Evolutionary conservation across 179 eudicot species (phyloP).

Genomic region (Gypsophila paniculata): DNA sequence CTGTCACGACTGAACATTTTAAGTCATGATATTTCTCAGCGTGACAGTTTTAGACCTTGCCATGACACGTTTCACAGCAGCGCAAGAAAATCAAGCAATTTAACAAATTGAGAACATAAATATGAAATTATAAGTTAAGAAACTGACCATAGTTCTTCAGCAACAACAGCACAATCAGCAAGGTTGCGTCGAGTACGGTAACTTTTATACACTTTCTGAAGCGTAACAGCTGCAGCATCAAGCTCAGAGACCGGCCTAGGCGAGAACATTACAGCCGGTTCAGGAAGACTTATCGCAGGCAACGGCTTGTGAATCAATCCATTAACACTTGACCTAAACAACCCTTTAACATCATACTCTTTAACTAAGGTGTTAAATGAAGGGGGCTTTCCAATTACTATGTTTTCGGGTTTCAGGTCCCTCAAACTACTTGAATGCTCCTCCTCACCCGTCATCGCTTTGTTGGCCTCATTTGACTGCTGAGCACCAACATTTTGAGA

Average conservation of each 20-base stretch:
- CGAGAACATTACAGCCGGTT: slow-evolving; percentile 45
- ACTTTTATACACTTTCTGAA: slow-evolving; percentile 79
- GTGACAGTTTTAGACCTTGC: neutral
- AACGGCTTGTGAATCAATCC: slow-evolving; percentile 39
- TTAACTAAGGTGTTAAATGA: slow-evolving; percentile 33
- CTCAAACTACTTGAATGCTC: slow-evolving; percentile 5
- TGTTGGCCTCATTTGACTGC: neutral
- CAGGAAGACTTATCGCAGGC: slow-evolving; percentile 43
- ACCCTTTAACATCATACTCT: slow-evolving; percentile 21
- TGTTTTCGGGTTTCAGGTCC: slow-evolving; percentile 32
- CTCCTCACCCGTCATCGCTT: neutral
- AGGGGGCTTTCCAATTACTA: slow-evolving; percentile 27
- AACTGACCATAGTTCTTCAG: slow-evolving; percentile 72
- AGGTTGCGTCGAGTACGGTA: slow-evolving; percentile 69
- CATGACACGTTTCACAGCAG: neutral
- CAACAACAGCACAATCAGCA: slow-evolving; percentile 88
- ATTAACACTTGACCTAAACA: slow-evolving; percentile 23
- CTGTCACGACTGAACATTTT: neutral
- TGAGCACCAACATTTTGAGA: too few relatives aligned
- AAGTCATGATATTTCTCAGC: neutral
- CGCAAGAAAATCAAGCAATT: too few relatives aligned
- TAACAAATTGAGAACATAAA: neutral
- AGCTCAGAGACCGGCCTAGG: slow-evolving; percentile 63
- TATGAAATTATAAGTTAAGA: neutral
- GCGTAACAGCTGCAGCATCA: slow-evolving; percentile 70